Base-by-base conservation (phyloP, 139 green algal species). In the Coccomyxa sp. region DNA sequence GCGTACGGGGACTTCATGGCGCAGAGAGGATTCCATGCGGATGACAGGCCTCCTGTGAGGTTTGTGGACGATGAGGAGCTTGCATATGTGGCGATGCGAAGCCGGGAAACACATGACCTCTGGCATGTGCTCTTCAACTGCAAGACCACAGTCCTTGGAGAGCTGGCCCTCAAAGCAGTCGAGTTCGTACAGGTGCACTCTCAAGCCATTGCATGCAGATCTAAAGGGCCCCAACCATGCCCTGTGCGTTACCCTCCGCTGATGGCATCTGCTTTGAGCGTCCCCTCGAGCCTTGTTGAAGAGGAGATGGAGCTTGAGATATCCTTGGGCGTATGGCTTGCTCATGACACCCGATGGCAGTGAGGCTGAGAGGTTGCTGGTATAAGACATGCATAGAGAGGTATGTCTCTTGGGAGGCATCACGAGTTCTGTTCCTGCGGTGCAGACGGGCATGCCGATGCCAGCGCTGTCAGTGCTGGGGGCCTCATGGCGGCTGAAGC, bases 81-180 rank as follows among this genome's bases (percentile, higher is more conserved):
- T 55, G 95, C 95, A 0, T 99, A 97, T 72, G 92, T 98, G 6
- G 88, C 92, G 7, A 79, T 79, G 29, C 82, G 95, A 14, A 88
- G 85, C n/a, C 83, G 94, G 2, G 89, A 98, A 80, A 89, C 96
- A n/a, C 94, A 98, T 74, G 94, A 98, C 88, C 94, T 98, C 16
- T 99, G 95, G 95, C 95, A 99, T 81, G 90, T 97, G 6, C 80
- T 99, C n/a, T 98, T 98, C 81, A 93, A 74, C 74, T 96, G 91
- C 82, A 89, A 92, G 77, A 99, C 95, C 50, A 97, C 93, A 76
- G 93, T 97, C 10, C 89, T 96, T 82, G 95, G 95, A 0, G 95
- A 99, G 88, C 81, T 98, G 73, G 90, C 94, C 7, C 88, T 99
- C n/a, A 99, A 99, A 76, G 89, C 89, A 31, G 69, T 99, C 24